Percentiles rank a stretch among this genome's conserved stretches.
Evolutionary conservation across 1,139 yeast species (phyloP).

Genomic region (Yamadazyma dendronema): DNA sequence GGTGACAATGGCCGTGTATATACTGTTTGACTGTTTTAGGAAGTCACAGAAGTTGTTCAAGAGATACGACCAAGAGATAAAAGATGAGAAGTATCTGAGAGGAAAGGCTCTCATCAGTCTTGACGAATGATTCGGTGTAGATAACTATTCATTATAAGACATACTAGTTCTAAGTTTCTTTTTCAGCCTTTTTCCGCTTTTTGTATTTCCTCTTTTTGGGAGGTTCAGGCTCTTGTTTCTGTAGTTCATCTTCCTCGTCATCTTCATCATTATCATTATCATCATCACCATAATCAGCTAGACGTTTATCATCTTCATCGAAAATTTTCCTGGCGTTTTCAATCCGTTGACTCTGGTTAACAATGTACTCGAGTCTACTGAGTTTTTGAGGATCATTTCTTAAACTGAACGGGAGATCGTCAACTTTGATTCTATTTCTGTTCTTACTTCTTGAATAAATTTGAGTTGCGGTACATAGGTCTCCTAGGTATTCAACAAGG

Average conservation of each 20-base stretch:
- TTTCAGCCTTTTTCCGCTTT: slow-evolving; percentile 9
- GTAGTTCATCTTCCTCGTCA: slow-evolving; percentile 3
- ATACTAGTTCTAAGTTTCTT: not conserved
- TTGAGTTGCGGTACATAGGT: slow-evolving; percentile 37
- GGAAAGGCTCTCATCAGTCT: slow-evolving; percentile 63
- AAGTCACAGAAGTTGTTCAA: slow-evolving; percentile 3
- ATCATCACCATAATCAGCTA: slow-evolving; percentile 13
- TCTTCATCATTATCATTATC: slow-evolving; percentile 10
- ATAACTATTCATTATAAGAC: slow-evolving; percentile 3
- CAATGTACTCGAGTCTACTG: slow-evolving; percentile 80
- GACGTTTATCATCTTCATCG: slow-evolving; percentile 48
- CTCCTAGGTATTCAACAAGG: slow-evolving; percentile 72
- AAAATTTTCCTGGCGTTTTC: slow-evolving; percentile 80
- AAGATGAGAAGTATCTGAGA: slow-evolving; percentile 58
- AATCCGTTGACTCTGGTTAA: slow-evolving; percentile 71
- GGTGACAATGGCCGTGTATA: slow-evolving; percentile 1
- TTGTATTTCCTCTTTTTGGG: slow-evolving; percentile 9
- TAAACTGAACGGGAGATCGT: slow-evolving; percentile 83
- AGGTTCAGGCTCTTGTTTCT: slow-evolving; percentile 3
- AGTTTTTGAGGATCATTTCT: slow-evolving; percentile 80
- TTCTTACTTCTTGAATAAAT: slow-evolving; percentile 35
- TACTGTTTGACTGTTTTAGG: slow-evolving; percentile 8
- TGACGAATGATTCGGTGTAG: slow-evolving; percentile 19
- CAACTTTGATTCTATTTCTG: slow-evolving; percentile 75
- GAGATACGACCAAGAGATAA: slow-evolving; percentile 45